Conservation (phyloP, 2,329 filamentous ascomycete genomes). For the Diatrype stigma region DNA sequence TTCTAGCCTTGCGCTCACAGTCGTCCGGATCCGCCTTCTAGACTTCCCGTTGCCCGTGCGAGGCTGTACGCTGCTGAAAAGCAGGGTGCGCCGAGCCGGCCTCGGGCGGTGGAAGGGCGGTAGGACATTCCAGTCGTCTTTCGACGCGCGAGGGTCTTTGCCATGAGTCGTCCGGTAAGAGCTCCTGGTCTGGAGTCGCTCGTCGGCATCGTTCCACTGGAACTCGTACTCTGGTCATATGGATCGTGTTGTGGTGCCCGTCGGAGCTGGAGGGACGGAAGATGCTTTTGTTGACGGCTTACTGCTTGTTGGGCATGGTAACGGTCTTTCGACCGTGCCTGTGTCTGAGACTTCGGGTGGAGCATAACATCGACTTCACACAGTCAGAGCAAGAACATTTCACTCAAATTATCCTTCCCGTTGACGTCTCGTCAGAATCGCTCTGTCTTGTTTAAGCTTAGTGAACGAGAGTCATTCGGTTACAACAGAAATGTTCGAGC, state of each 20-base stretch:
- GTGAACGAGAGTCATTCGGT: conserved; percentile 37
- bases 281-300: conserved; percentile 23
- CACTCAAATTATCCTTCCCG: conserved; percentile 16
- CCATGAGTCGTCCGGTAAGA: conserved; percentile 79
- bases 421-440: conserved; percentile 41
- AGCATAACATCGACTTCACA: conserved; percentile 43
- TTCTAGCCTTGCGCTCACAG: conserved; percentile 69
- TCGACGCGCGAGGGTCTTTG: conserved; percentile 53
- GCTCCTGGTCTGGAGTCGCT: conserved; percentile 66
- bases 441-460: conserved; percentile 16
- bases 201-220: conserved; percentile 69
- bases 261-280: conserved; percentile 18
- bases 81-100: conserved; percentile 34
- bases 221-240: conserved; percentile 49
- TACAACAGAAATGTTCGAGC: conserved; percentile 43
- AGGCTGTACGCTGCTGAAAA: conserved; percentile 48
- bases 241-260: conserved; percentile 25
- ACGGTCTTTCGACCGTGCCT: conserved; percentile 15
- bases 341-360: conserved; percentile 35
- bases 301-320: conserved; percentile 20
- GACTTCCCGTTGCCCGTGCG: conserved; percentile 29
- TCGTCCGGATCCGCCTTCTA: conserved; percentile 70
- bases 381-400: conserved; percentile 42
- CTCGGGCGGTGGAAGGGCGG: conserved; percentile 43
- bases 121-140: conserved; percentile 55